Base-by-base conservation (phyloP, 805 yeast genomes). In the Ogataea salicorniae region DNA sequence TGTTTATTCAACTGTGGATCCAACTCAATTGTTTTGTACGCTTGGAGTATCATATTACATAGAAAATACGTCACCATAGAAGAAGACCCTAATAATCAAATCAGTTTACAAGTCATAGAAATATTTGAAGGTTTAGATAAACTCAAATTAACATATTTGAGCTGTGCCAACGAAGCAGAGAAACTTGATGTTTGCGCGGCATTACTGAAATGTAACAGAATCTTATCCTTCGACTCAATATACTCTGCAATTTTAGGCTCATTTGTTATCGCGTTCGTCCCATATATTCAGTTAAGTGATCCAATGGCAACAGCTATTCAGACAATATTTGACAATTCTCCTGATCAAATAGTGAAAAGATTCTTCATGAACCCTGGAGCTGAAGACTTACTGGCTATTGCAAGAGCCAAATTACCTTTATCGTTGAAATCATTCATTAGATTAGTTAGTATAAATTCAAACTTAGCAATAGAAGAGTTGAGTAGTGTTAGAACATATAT, bases 321-420 rank as follows among this genome's bases (percentile, higher is more conserved):
- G 16, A 61, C 57, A 2, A 73, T 81, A 0, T 55, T 80, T 41
- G 58, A 62, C 8, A 61, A 67, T 26, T 73, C 77, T 37, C 80
- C 84, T 1, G 70, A 71, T 37, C 61, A 71, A 37, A 64, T 74
- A 1, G 64, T 73, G 13, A 72, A 69, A 49, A 61, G 58, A 15
- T 77, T 81, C 53, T 81, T 80, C 53, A 61, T 65, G 2, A 67
- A 72, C 45, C 71, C 71, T n/a, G 64, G 71, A 1, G 70, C 76
- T 0, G 67, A 68, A 20, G 71, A 73, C 43, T 60, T 74, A 4
- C 58, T 83, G 31, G 68, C 77, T 15, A 60, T 88, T 26, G 67
- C 87, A 1, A 74, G 83, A 51, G 84, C 94, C 0, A 89, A 91
- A 58, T 76, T 87, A 51, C 98, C 98, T 0, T 60, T 75, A 2